A percentile compares a stretch with the other conserved stretches of the same genome.
Conservation (phyloP, 1,284 basidiomycete species). For the Leccinum pachyderme region DNA sequence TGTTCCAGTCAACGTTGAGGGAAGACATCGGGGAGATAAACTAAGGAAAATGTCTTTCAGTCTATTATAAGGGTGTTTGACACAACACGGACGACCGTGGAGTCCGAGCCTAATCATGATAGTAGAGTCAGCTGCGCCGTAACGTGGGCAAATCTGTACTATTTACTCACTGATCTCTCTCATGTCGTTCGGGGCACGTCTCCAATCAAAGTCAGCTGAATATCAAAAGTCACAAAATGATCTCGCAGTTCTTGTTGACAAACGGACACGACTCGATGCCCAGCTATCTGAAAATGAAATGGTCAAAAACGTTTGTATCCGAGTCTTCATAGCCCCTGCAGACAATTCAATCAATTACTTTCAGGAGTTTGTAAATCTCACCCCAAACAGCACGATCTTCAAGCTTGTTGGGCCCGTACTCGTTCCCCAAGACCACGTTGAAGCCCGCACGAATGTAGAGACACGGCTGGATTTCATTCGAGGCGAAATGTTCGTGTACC, state of each 20-base stretch:
- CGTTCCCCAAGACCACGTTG: slow-evolving; percentile 85
- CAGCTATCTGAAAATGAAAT: slow-evolving; percentile 91
- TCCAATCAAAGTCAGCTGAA: slow-evolving; percentile 67
- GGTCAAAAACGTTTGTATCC: slow-evolving; percentile 75
- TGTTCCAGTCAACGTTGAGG: slow-evolving; percentile 64
- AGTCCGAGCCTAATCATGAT: neutral
- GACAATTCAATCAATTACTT: neutral
- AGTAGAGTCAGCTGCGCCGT: neutral
- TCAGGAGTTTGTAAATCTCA: slow-evolving; percentile 83
- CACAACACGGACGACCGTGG: slow-evolving; percentile 5
- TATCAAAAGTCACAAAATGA: slow-evolving; percentile 82
- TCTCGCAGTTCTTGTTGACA: slow-evolving; percentile 70
- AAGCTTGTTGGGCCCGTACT: slow-evolving; percentile 93
- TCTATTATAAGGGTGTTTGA: slow-evolving; percentile 1
- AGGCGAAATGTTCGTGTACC: slow-evolving; percentile 76
- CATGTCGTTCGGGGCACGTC: slow-evolving; percentile 50
- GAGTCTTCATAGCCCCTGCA: neutral
- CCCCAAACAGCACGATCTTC: slow-evolving; percentile 80
- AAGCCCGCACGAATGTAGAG: slow-evolving; percentile 88
- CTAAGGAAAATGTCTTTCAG: slow-evolving; percentile 1
- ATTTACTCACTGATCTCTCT: slow-evolving; percentile 11
- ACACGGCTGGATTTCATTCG: slow-evolving; percentile 91
- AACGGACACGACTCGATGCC: slow-evolving; percentile 80
- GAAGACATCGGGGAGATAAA: slow-evolving; percentile 34
- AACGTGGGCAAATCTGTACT: slow-evolving; percentile 12